Evolutionary conservation across 139 green algal species (phyloP).

Genomic region (Volvox reticuliferus): DNA sequence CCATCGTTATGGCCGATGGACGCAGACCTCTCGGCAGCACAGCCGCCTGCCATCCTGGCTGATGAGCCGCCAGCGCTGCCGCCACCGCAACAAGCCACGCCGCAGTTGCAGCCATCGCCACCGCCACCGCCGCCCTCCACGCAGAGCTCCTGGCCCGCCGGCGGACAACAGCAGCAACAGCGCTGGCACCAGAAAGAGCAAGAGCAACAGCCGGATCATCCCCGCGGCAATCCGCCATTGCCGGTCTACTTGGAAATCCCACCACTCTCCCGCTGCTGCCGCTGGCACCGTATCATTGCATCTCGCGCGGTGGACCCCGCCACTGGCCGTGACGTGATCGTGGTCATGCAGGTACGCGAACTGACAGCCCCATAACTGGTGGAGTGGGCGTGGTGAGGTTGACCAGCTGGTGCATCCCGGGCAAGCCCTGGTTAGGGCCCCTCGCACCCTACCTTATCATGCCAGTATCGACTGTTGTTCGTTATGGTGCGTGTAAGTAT

Average conservation of each 20-base stretch:
- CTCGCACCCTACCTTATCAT: background rate
- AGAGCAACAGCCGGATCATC: background rate
- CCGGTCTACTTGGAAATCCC: no score
- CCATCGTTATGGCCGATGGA: background rate
- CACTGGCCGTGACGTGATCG: background rate
- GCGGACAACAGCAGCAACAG: no score
- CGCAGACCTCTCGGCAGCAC: no score
- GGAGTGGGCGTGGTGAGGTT: background rate
- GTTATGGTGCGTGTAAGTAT: background rate
- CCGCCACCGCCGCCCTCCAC: background rate
- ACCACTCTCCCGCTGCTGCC: background rate
- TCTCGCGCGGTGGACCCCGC: background rate
- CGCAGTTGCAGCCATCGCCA: background rate
- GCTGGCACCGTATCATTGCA: background rate
- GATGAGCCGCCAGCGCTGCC: background rate
- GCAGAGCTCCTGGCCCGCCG: background rate
- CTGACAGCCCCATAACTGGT: background rate
- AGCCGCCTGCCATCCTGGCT: no score
- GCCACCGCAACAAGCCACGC: background rate
- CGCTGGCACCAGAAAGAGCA: no score
- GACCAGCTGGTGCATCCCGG: no score
- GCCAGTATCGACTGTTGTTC: background rate
- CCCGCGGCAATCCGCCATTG: no score
- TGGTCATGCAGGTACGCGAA: conserved; percentile 3
- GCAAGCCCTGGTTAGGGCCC: background rate